Evolutionary conservation across 2,329 filamentous ascomycete species (phyloP), one percentile per base, ranked within the genome.

Genomic region (Aspergillus sp.): DNA sequence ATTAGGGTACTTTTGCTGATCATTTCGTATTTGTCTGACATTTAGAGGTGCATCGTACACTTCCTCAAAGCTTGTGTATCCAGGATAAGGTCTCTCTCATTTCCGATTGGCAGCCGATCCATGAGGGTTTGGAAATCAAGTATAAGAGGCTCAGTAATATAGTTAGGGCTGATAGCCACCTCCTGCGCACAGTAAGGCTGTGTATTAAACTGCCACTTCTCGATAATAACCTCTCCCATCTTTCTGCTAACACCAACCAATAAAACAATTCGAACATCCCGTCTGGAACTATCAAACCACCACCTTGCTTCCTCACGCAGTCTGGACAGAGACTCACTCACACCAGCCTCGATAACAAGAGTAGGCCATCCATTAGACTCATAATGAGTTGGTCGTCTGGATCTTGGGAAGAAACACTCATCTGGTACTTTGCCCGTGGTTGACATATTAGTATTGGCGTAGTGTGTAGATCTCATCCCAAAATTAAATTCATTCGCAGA

Each of bases 341-440:
- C 29, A 5, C 39, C 43, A 7, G 39, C 9, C 8, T 45, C 39
- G 0, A 45, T 37, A 3, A 35, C 33, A 19, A 45, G 27, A 6
- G n/a, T 30, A 26, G 43, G 39, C n/a, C 39, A 45, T 5, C 29
- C 13, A 12, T 38, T n/a, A 6, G 27, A 4, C 10, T 4, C 4
- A 10, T 7, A 35, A 7, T 35, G 5, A 11, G 7, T 12, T 8
- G 33, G 5, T 1, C 9, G 9, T 54, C 56, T 39, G 54, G 38
- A 5, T 3, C 9, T 26, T 19, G 38, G 38, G 8, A 26, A 33
- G 13, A 32, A n/a, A 26, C 38, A 40, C 19, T 32, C 11, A 26
- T 40, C 38, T 6, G 38, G 27, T 8, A 32, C 33, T 35, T 3
- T n/a, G n/a, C n/a, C n/a, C n/a, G n/a, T n/a, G n/a, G n/a, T n/a